Conservation (phyloP, 352 stramenopile genomes). For the Phytophthora rubi region DNA sequence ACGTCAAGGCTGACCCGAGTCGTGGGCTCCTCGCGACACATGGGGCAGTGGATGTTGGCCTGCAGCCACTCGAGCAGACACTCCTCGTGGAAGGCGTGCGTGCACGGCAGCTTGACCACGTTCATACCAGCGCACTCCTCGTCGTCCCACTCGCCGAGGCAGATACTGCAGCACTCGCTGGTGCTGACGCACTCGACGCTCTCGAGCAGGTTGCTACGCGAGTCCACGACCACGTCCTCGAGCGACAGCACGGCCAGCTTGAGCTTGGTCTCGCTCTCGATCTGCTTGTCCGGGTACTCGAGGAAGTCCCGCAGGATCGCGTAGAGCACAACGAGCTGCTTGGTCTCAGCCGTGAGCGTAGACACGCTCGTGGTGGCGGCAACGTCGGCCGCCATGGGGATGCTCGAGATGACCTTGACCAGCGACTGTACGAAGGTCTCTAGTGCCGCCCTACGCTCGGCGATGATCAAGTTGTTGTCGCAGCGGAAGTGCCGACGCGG, state of each 20-base stretch:
- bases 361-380: background rate
- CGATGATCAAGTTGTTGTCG: slow-evolving; percentile 80
- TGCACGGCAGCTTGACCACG: slow-evolving; percentile 83
- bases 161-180: slow-evolving; percentile 88
- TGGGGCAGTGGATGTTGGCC: slow-evolving; percentile 81
- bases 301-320: slow-evolving; percentile 82
- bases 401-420: slow-evolving; percentile 82
- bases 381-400: slow-evolving; percentile 54
- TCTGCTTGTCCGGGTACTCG: slow-evolving; percentile 86
- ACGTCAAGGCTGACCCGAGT: slow-evolving; percentile 22
- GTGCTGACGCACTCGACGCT: slow-evolving; percentile 43
- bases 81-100: slow-evolving; percentile 88
- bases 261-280: slow-evolving; percentile 85
- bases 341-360: slow-evolving; percentile 32
- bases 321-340: slow-evolving; percentile 69
- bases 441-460: slow-evolving; percentile 67
- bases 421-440: slow-evolving; percentile 84
- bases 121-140: slow-evolving; percentile 84
- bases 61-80: slow-evolving; percentile 89
- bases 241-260: slow-evolving; percentile 84
- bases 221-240: slow-evolving; percentile 84
- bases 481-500: slow-evolving; percentile 74
- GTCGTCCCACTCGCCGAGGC: slow-evolving; percentile 82
- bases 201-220: slow-evolving; percentile 67
- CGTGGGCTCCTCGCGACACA: slow-evolving; percentile 80